phyloP scores from a whole-genome alignment of 2,329 filamentous ascomycete genomes.

The Dryadomyces sulphureus region DNA sequence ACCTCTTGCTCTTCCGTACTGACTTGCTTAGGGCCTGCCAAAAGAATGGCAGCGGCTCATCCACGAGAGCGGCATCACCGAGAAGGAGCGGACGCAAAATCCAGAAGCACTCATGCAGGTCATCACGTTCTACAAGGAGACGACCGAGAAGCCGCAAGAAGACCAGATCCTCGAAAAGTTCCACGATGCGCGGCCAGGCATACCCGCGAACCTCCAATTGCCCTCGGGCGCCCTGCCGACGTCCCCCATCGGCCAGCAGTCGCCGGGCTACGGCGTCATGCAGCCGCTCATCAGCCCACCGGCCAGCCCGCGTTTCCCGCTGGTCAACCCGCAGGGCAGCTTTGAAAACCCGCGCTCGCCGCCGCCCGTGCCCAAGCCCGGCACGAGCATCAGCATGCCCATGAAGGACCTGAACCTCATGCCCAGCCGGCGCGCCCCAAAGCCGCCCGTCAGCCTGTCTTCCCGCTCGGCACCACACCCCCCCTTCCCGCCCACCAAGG shows the following conservation, averaged over 20 bases:
- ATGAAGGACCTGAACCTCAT: slow-evolving; percentile 48
- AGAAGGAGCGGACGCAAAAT: slow-evolving; percentile 90
- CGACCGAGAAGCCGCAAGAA: slow-evolving; percentile 62
- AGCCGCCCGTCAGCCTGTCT: slow-evolving; percentile 57
- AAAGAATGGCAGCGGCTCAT: slow-evolving; percentile 97
- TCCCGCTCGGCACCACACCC: slow-evolving; percentile 41
- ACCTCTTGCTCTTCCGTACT: slow-evolving; percentile 1
- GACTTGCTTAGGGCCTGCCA: slow-evolving; percentile 56
- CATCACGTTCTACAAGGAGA: slow-evolving; percentile 94
- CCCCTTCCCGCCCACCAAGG: slow-evolving; percentile 38
- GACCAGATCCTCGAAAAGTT: slow-evolving; percentile 94
- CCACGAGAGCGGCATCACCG: slow-evolving; percentile 88
- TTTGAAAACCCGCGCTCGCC: slow-evolving; percentile 94
- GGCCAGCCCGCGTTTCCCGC: slow-evolving; percentile 71
- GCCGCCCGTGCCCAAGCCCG: slow-evolving; percentile 60
- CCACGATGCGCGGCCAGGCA: slow-evolving; percentile 59
- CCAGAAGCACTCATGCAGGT: slow-evolving; percentile 93
- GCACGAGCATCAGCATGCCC: slow-evolving; percentile 28
- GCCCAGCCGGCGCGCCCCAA: slow-evolving; percentile 73
- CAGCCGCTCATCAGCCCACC: slow-evolving; percentile 61
- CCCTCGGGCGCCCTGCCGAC: slow-evolving; percentile 29
- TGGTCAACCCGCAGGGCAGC: slow-evolving; percentile 74
- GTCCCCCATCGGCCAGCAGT: slow-evolving; percentile 9
- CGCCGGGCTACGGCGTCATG: slow-evolving; percentile 40
- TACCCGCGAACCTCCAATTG: slow-evolving; percentile 23